Conservation (phyloP, 306 rosid genomes). For the Glycine tomentella region DNA sequence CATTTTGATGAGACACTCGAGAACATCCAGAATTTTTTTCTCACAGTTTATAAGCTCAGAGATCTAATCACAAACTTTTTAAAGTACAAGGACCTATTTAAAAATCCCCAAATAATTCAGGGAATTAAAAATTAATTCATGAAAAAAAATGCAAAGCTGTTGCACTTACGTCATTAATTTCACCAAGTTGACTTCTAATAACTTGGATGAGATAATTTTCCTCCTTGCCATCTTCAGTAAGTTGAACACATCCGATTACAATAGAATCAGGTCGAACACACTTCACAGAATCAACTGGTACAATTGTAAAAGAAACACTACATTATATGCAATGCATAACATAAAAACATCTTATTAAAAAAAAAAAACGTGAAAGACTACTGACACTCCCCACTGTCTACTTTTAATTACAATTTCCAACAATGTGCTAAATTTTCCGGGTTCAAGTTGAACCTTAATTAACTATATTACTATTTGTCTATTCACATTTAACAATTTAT, state of each 20-base stretch:
- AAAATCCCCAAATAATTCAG: background rate
- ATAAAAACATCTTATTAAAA: background rate
- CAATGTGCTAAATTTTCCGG: background rate
- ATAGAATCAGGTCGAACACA: conserved; percentile 89
- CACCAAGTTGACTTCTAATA: conserved; percentile 72
- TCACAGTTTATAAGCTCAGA: background rate
- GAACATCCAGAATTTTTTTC: too few species aligned
- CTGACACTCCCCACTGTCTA: background rate
- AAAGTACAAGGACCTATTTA: background rate
- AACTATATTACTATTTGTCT: background rate
- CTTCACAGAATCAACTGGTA: conserved; percentile 87
- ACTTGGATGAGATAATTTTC: conserved; percentile 82
- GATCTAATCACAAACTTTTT: background rate
- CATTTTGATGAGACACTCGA: too few species aligned
- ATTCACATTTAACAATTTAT: background rate
- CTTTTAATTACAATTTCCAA: background rate
- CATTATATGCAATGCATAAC: conserved; percentile 41
- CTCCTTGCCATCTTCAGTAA: conserved; percentile 72
- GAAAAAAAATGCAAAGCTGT: conserved; percentile 26
- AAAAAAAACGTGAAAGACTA: background rate
- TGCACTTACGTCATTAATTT: conserved; percentile 71
- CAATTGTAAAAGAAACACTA: conserved; percentile 52
- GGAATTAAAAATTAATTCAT: background rate
- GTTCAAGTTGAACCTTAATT: background rate
- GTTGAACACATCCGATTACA: conserved; percentile 85